Evolutionary conservation across 805 yeast species (phyloP).

Genomic region (Cyberlindnera japonica): DNA sequence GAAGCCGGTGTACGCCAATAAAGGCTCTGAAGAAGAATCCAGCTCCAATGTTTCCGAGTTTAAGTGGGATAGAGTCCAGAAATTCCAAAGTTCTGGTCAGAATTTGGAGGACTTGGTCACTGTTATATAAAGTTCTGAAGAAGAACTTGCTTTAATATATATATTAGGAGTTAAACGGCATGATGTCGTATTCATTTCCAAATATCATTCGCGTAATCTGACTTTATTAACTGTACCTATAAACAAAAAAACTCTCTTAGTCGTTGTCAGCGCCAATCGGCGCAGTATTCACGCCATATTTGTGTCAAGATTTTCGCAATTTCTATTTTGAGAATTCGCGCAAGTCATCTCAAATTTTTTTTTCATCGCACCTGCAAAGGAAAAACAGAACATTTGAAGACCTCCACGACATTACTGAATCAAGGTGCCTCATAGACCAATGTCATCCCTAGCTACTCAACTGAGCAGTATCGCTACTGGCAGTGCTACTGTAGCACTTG

Average conservation of each 20-base stretch:
- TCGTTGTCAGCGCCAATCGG: background rate
- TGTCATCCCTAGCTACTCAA: constrained; percentile 78
- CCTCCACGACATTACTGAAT: too few relatives aligned
- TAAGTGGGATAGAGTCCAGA: constrained; percentile 14
- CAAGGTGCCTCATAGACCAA: constrained; percentile 5
- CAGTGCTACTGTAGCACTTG: constrained; percentile 71
- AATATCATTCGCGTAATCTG: too few relatives aligned
- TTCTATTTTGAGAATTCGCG: background rate
- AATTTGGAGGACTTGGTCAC: constrained; percentile 12
- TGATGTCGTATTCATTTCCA: too few relatives aligned
- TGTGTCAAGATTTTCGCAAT: constrained; percentile 1
- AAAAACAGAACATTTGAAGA: background rate
- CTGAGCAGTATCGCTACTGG: constrained; percentile 63
- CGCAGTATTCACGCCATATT: constrained; percentile 2
- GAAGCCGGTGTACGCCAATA: constrained; percentile 42
- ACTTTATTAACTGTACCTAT: background rate
- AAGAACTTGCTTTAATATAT: too few relatives aligned
- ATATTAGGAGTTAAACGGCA: too few relatives aligned
- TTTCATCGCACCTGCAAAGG: background rate
- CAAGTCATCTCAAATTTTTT: constrained; percentile 13
- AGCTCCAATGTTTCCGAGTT: background rate
- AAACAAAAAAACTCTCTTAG: background rate
- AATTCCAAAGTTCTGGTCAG: background rate
- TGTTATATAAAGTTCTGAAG: constrained; percentile 4
- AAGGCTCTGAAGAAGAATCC: background rate